Conservation (phyloP, 768 basidiomycete species). For the Serpula lacrymans region DNA sequence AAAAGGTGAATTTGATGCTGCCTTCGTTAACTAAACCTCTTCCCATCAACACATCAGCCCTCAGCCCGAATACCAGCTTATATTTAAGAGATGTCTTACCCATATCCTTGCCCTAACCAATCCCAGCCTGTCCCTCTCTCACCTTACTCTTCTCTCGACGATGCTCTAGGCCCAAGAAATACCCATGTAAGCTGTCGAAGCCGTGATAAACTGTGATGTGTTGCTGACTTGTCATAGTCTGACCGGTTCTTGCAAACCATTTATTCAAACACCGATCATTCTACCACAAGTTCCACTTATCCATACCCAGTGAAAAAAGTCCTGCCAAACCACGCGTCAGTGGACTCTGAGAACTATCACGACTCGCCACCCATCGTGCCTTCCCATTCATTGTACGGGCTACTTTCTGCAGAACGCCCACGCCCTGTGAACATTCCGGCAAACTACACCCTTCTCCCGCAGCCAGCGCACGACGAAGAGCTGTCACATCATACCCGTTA, state of each 20-base stretch:
- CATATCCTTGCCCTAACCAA: slow-evolving; percentile 22
- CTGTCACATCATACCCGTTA: slow-evolving; percentile 7
- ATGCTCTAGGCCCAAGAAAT: slow-evolving; percentile 17
- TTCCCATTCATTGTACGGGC: too few species aligned
- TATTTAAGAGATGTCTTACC: slow-evolving; percentile 22
- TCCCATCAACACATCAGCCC: too few species aligned
- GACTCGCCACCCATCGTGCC: too few species aligned
- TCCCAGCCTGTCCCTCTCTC: slow-evolving; percentile 7
- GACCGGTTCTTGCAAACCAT: too few species aligned
- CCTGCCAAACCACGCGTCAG: too few species aligned
- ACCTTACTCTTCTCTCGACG: slow-evolving; percentile 21
- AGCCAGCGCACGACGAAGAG: slow-evolving; percentile 14
- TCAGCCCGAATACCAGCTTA: too few species aligned
- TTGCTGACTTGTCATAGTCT: slow-evolving; percentile 7
- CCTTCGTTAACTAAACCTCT: too few species aligned
- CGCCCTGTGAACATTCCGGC: slow-evolving; percentile 1
- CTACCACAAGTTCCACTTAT: slow-evolving; percentile 20
- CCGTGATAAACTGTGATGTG: neutral
- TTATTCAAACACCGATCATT: slow-evolving; percentile 16
- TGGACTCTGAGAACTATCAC: too few species aligned
- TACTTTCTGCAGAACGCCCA: too few species aligned
- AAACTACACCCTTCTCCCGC: slow-evolving; percentile 18
- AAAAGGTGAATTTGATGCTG: too few species aligned
- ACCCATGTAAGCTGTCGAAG: slow-evolving; percentile 8
- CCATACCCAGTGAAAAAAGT: slow-evolving; percentile 29